Conservation (phyloP, 2,329 filamentous ascomycete genomes). For the Cladosporium phlei region DNA sequence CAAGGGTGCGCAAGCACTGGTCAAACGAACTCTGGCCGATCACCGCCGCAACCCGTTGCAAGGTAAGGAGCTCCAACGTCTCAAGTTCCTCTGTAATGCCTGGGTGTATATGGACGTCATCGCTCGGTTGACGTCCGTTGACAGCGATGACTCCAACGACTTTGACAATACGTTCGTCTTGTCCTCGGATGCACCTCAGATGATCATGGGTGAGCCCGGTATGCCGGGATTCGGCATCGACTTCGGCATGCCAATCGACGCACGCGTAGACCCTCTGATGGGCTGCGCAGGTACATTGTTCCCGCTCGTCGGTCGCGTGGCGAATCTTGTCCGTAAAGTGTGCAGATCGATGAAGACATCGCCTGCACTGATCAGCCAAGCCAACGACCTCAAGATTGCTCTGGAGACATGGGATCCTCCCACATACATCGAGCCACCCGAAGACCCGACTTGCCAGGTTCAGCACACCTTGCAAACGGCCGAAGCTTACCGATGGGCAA, state of each 20-base stretch:
- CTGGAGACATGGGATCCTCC: slow-evolving; percentile 60
- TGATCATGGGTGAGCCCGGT: slow-evolving; percentile 21
- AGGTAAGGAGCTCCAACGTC: slow-evolving; percentile 48
- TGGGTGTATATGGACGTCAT: slow-evolving; percentile 74
- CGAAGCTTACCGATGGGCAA: slow-evolving; percentile 63
- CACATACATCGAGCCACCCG: slow-evolving; percentile 54
- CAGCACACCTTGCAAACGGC: slow-evolving; percentile 63
- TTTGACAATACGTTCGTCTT: slow-evolving; percentile 43
- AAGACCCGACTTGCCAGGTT: slow-evolving; percentile 59
- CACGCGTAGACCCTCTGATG: slow-evolving; percentile 66
- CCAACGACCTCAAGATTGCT: slow-evolving; percentile 56
- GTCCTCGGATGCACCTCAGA: slow-evolving; percentile 37
- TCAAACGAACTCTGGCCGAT: slow-evolving; percentile 54
- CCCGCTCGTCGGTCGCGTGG: slow-evolving; percentile 62
- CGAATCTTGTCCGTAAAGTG: slow-evolving; percentile 61
- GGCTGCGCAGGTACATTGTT: slow-evolving; percentile 65
- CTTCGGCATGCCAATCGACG: slow-evolving; percentile 37
- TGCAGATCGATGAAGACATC: slow-evolving; percentile 53
- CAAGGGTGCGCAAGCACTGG: slow-evolving; percentile 60
- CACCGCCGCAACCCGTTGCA: slow-evolving; percentile 38
- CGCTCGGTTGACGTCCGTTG: slow-evolving; percentile 59
- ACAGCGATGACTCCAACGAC: slow-evolving; percentile 53
- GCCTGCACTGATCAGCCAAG: slow-evolving; percentile 57
- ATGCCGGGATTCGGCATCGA: slow-evolving; percentile 33
- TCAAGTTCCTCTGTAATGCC: slow-evolving; percentile 65